Conservation (phyloP, 305 asterid species). For the Fraxinus velutina region DNA sequence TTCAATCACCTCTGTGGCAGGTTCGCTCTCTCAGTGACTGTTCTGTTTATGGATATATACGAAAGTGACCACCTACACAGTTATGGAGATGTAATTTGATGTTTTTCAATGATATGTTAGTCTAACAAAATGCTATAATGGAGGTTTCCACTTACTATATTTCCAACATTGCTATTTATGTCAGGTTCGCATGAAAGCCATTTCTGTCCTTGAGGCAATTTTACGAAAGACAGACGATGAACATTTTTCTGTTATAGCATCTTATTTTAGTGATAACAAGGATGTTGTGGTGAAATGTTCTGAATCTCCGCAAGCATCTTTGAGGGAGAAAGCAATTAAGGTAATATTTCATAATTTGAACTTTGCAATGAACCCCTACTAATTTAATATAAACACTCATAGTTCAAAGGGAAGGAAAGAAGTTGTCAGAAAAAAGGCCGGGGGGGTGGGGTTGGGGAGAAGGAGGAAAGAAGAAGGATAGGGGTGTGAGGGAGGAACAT, state of each 20-base stretch:
- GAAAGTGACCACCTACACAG: slow-evolving; percentile 14
- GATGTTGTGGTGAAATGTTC: slow-evolving; percentile 71
- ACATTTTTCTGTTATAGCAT: slow-evolving; percentile 50
- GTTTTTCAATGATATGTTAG: not conserved
- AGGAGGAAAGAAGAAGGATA: too few species aligned
- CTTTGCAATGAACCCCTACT: not conserved
- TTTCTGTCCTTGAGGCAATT: slow-evolving; percentile 86
- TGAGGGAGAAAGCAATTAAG: slow-evolving; percentile 92
- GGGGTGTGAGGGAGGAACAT: not conserved
- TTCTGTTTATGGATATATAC: slow-evolving; percentile 14
- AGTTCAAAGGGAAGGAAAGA: not conserved
- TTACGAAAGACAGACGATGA: slow-evolving; percentile 74
- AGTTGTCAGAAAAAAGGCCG: not conserved
- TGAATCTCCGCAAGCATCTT: slow-evolving; percentile 95
- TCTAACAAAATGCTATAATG: not conserved
- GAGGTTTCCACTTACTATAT: slow-evolving; percentile 7
- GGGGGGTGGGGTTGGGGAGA: too few species aligned
- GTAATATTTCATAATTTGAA: slow-evolving; percentile 31
- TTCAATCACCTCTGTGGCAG: slow-evolving; percentile 91
- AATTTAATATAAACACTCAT: not conserved
- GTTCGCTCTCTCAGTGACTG: slow-evolving; percentile 37
- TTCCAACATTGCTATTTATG: slow-evolving; percentile 24
- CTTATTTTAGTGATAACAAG: slow-evolving; percentile 66
- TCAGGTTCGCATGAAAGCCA: slow-evolving; percentile 89
- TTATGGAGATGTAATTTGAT: slow-evolving; percentile 12